Base-by-base conservation (phyloP, 345 rosid genomes). In the Acer campestre region DNA sequence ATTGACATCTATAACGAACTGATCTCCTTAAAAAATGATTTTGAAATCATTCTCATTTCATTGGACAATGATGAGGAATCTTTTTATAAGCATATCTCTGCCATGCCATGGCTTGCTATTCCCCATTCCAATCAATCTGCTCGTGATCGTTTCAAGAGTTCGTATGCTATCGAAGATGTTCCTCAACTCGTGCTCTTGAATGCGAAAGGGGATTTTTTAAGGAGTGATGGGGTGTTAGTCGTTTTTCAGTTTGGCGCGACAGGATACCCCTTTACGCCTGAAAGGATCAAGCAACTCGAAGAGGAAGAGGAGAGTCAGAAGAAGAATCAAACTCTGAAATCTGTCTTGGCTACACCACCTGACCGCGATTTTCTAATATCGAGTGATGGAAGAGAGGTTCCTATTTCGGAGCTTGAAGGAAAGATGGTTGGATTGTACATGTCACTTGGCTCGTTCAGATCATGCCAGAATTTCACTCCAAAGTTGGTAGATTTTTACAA, bases 361-460 rank as follows among this genome's bases (percentile, higher is more conserved):
- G 73, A 71, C 42, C 63, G 61, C 17, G 82, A 82, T 67, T 79
- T 69, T 48, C 71, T 82, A 68, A 72, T 82, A 61, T 76, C 82
- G 23, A 71, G 75, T 20, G 70, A 67, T 14, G 85, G 82, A 11
- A 10, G 22, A 29, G 62, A 75, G 82, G 84, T 78, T 16, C 77
- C 84, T 4, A 63, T 84, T 46, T 77, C 84, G 38, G 86, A 78
- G 56, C 87, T 84, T 61, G 86, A 84, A 76, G 87, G 87, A 61
- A 82, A 82, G 77, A 78, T 74, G 0, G 79, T 84, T 12, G 86
- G 84, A 2, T 65, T 84, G 31, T 84, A 76, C 42, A 78, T 86
- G 46, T 77, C 64, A 0, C 10, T 77, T 18, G 58, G 69, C 38
- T 63, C 79, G 3, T 76, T 61, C 77, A 46, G 27, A 58, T 4